phyloP scores from a whole-genome alignment of 208 protist species.

The Tetramitus jugosus region DNA sequence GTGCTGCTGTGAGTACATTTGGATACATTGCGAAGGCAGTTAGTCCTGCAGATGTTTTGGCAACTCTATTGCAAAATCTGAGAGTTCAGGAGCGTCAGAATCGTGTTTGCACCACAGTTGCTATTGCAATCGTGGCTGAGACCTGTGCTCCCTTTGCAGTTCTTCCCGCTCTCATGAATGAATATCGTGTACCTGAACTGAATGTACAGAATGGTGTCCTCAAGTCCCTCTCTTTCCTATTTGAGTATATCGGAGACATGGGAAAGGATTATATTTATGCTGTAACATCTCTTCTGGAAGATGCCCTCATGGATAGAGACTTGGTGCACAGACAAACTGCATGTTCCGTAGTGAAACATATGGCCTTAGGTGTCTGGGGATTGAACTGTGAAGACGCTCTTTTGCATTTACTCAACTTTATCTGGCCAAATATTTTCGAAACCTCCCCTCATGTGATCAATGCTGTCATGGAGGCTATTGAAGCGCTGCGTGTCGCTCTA shows the following conservation, averaged over 20 bases:
- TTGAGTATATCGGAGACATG: conserved; percentile 96
- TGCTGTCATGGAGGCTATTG: conserved; percentile 94
- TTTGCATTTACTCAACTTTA: conserved; percentile 95
- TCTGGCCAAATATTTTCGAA: conserved; percentile 99
- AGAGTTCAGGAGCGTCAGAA: conserved; percentile 97
- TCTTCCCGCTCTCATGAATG: conserved; percentile 97
- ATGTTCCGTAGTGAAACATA: conserved; percentile 88
- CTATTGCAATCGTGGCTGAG: conserved; percentile 97
- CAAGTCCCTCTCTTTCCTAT: conserved; percentile 97
- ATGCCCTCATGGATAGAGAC: conserved; percentile 96
- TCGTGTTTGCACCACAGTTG: conserved; percentile 98
- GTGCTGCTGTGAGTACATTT: conserved; percentile 92
- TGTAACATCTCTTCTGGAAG: conserved; percentile 90
- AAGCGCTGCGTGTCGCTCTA: conserved; percentile 84
- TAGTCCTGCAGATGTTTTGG: conserved; percentile 95
- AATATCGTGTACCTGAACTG: conserved; percentile 96
- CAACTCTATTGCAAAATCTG: conserved; percentile 97
- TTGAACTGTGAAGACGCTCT: conserved; percentile 84
- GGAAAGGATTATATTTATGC: conserved; percentile 97
- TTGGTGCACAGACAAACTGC: conserved; percentile 97
- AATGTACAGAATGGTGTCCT: conserved; percentile 94
- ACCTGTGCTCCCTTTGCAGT: conserved; percentile 96
- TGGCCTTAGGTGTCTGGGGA: conserved; percentile 69
- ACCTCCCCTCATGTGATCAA: conserved; percentile 92
- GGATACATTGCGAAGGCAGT: conserved; percentile 98